phyloP scores from a whole-genome alignment of 1,284 basidiomycete genomes.

The Heliocybe sulcata region DNA sequence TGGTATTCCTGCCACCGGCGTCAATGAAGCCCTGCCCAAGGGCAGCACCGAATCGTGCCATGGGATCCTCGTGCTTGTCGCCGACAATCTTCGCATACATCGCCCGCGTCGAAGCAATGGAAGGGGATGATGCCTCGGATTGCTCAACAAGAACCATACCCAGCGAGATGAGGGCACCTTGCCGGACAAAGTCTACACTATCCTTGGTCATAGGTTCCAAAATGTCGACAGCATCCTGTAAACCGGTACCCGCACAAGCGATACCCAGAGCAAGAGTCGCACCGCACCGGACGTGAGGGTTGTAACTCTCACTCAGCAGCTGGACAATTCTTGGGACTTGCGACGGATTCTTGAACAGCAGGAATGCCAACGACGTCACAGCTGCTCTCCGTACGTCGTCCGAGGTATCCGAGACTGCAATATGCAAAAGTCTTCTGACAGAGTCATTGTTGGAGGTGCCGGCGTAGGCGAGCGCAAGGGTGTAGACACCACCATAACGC shows the following conservation, averaged over 20 bases:
- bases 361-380: slow-evolving; percentile 89
- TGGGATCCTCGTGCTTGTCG: slow-evolving; percentile 96
- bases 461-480: slow-evolving; percentile 89
- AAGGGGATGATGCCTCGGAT: slow-evolving; percentile 83
- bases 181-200: slow-evolving; percentile 93
- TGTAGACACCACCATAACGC: slow-evolving; percentile 94
- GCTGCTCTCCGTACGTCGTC: slow-evolving; percentile 94
- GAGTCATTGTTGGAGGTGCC: slow-evolving; percentile 92
- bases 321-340: slow-evolving; percentile 95
- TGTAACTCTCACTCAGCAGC: slow-evolving; percentile 93
- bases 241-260: slow-evolving; percentile 94
- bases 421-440: slow-evolving; percentile 84
- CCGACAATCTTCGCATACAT: slow-evolving; percentile 84
- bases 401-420: slow-evolving; percentile 94
- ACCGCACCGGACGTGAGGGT: slow-evolving; percentile 95
- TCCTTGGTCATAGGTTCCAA: slow-evolving; percentile 96
- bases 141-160: slow-evolving; percentile 96
- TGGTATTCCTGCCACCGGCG: slow-evolving; percentile 92
- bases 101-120: slow-evolving; percentile 71
- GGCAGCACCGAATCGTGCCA: slow-evolving; percentile 94
- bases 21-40: slow-evolving; percentile 94
- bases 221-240: slow-evolving; percentile 92
- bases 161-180: slow-evolving; percentile 92
- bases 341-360: slow-evolving; percentile 91
- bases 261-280: slow-evolving; percentile 93